phyloP scores from a whole-genome alignment of 257 asterid species.

The Salvia hispanica region DNA sequence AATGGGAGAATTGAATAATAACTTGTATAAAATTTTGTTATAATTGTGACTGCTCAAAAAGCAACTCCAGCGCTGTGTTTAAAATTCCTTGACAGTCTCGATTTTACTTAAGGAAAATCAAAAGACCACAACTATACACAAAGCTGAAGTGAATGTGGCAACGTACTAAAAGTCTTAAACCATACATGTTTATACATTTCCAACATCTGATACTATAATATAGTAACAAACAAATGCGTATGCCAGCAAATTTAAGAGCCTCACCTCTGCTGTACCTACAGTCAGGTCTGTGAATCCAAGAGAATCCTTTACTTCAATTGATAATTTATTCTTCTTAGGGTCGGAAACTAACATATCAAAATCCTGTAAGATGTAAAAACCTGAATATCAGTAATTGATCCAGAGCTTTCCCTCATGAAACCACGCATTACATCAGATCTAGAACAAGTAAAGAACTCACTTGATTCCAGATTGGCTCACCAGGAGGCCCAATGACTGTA shows the following conservation, averaged over 20 bases:
- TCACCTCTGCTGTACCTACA: slow-evolving; percentile 87
- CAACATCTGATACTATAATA: neutral
- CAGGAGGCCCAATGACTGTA: slow-evolving; percentile 95
- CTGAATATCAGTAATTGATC: slow-evolving; percentile 24
- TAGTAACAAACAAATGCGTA: slow-evolving; percentile 7
- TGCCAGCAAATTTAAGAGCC: slow-evolving; percentile 25
- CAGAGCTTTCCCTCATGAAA: slow-evolving; percentile 25
- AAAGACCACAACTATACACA: neutral
- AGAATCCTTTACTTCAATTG: slow-evolving; percentile 82
- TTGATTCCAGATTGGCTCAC: slow-evolving; percentile 99
- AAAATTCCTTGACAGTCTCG: neutral
- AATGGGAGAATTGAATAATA: neutral
- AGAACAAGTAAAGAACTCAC: slow-evolving; percentile 41
- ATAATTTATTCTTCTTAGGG: slow-evolving; percentile 71
- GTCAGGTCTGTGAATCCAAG: slow-evolving; percentile 82
- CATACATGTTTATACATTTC: slow-evolving; percentile 16
- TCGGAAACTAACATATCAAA: slow-evolving; percentile 85
- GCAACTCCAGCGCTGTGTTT: slow-evolving; percentile 6
- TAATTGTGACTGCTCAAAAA: neutral
- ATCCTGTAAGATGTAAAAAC: slow-evolving; percentile 57
- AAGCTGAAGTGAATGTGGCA: neutral
- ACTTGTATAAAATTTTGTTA: slow-evolving; percentile 17
- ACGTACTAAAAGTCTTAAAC: neutral
- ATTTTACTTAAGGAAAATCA: neutral
- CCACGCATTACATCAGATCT: slow-evolving; percentile 5